Base-by-base conservation (phyloP, 257 asterid species). In the Rauvolfia tetraphylla region DNA sequence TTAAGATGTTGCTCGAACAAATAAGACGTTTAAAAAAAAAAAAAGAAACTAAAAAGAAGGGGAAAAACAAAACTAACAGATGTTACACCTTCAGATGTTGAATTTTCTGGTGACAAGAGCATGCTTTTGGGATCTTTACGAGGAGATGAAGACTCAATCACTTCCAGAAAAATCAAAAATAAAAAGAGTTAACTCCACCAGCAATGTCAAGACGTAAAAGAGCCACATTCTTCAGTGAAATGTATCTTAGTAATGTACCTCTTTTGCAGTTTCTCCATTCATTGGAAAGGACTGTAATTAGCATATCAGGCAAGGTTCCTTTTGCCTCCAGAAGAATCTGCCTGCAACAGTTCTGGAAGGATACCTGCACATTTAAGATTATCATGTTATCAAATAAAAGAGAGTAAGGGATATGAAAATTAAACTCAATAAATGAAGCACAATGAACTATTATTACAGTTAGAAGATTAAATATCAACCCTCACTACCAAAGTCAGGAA, bases 261-360 rank as follows among this genome's bases (percentile, higher is more conserved):
- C 96, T 90, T 91, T 95, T 95, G 90, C 99, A 95, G 84, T 91
- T 91, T 85, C 91, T 91, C 99, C 99, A 95, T 87, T 95, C 98
- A 81, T 95, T 95, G 83, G 88, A 88, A 53, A 95, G 84, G 78
- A 89, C 84, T 22, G 87, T 72, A 71, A 87, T 84, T 79, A 95
- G 84, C 76, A 88, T 54, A 88, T 95, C 99, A 82, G 89, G 79
- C 99, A 98, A 95, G 75, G 90, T 83, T 83, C 99, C 98, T 75
- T 82, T 85, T 46, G 96, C 80, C 90, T 95, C 98, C 87, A 87
- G 89, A 56, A 95, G 80, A 78, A 95, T 87, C 80, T 79, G 82
- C 68, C 76, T 78, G 77, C 85, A 69, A 79, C 93, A 89, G 67
- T 75, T 76, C 73, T 72, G 84, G 82, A 90, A 86, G 27, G 99